These are phyloP conservation scores for Stromatinia cepivora DNA, from an alignment of 2,329 filamentous ascomycete genomes.

Conservation along the genomic window DNA sequence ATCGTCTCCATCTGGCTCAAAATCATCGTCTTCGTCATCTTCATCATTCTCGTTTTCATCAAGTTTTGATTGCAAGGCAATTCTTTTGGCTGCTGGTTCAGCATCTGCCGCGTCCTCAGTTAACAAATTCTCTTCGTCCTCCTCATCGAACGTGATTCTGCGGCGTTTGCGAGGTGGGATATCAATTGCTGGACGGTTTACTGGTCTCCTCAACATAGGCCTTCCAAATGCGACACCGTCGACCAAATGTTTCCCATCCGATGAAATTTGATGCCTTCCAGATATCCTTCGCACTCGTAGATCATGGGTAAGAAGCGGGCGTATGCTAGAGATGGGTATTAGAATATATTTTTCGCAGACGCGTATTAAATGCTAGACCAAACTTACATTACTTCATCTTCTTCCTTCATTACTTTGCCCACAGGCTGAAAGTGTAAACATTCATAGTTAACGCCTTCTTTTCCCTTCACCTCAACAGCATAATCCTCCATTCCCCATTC, in stretches of 20 bases:
- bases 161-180: slow-evolving; percentile 75
- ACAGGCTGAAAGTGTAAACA: slow-evolving; percentile 83
- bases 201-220: slow-evolving; percentile 60
- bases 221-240: slow-evolving; percentile 85
- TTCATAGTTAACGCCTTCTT: slow-evolving; percentile 67
- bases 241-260: slow-evolving; percentile 75
- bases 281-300: slow-evolving; percentile 69
- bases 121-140: slow-evolving; percentile 43
- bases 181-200: slow-evolving; percentile 63
- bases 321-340: slow-evolving; percentile 57
- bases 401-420: slow-evolving; percentile 69
- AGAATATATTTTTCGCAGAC: slow-evolving; percentile 17
- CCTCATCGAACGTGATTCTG: slow-evolving; percentile 49
- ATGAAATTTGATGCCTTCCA: slow-evolving; percentile 78
- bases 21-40: slow-evolving; percentile 29
- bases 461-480: slow-evolving; percentile 67
- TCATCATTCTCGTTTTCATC: slow-evolving; percentile 25
- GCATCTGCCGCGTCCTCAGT: slow-evolving; percentile 20
- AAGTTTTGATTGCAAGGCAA: neutral
- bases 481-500: slow-evolving; percentile 92
- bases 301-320: slow-evolving; percentile 74
- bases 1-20: slow-evolving; percentile 36
- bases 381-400: slow-evolving; percentile 78
- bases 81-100: slow-evolving; percentile 36
- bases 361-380: slow-evolving; percentile 2